These are phyloP conservation scores for Globisporangium apiculatum DNA, from an alignment of 352 stramenopile species.

Conservation along the genomic window DNA sequence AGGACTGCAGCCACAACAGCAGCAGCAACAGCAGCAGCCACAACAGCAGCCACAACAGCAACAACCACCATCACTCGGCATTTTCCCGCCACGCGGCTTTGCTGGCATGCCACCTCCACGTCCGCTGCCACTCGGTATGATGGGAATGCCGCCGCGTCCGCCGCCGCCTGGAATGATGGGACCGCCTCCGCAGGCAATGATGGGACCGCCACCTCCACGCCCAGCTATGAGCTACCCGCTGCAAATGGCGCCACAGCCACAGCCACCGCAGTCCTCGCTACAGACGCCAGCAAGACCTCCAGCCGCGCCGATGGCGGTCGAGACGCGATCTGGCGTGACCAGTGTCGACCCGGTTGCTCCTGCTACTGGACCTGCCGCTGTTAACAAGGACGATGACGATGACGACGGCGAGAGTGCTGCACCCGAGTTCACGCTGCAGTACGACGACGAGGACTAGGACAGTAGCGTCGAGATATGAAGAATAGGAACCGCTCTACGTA, in stretches of 20 bases:
- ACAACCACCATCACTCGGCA: conserved; percentile 5
- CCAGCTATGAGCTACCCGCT: not conserved
- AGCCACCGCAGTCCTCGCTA: not conserved
- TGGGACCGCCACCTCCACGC: not conserved
- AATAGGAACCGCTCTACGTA: no score
- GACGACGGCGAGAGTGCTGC: conserved; percentile 47
- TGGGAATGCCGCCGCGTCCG: not conserved
- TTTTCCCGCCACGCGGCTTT: conserved; percentile 4
- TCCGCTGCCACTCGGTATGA: not conserved
- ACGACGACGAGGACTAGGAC: conserved; percentile 66
- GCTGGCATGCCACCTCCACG: conserved; percentile 1
- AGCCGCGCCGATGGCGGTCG: not conserved
- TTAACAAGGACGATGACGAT: conserved; percentile 32
- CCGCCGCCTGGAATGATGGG: not conserved
- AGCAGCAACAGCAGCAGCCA: conserved; percentile 3
- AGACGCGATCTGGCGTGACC: not conserved
- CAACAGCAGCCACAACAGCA: not conserved
- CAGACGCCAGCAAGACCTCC: not conserved
- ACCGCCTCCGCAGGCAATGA: not conserved
- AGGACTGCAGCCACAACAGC: not conserved
- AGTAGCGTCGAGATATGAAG: no score
- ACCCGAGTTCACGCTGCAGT: conserved; percentile 69
- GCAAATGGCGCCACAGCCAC: not conserved
- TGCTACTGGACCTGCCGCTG: not conserved
- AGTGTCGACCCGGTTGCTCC: not conserved